phyloP scores from a whole-genome alignment of 805 yeast species.

The Candida dendrica region DNA sequence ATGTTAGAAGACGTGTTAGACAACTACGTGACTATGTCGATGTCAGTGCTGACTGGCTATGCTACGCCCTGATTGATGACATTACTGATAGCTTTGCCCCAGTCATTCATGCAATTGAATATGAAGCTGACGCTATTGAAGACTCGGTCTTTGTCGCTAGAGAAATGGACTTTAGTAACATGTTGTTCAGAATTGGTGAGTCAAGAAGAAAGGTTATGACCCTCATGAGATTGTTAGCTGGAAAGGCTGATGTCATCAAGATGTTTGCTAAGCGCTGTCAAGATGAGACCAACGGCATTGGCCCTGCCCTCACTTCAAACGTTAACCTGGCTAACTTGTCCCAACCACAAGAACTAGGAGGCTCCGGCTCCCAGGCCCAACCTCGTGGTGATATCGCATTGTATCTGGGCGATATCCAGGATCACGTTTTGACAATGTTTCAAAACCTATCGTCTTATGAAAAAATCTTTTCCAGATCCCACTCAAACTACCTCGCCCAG shows the following conservation, averaged over 20 bases:
- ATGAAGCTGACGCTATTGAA: slow-evolving; percentile 76
- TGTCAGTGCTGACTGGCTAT: slow-evolving; percentile 75
- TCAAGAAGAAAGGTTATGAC: slow-evolving; percentile 91
- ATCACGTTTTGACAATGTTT: slow-evolving; percentile 93
- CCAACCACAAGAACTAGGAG: slow-evolving; percentile 4
- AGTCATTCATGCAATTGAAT: slow-evolving; percentile 67
- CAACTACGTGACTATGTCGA: slow-evolving; percentile 72
- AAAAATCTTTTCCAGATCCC: slow-evolving; percentile 87
- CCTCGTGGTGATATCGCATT: slow-evolving; percentile 90
- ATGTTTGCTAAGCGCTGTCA: slow-evolving; percentile 95
- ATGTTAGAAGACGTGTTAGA: slow-evolving; percentile 76
- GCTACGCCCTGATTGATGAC: slow-evolving; percentile 78
- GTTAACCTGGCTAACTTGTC: slow-evolving; percentile 29
- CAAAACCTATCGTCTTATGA: slow-evolving; percentile 87
- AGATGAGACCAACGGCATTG: slow-evolving; percentile 45
- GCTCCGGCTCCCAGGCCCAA: slow-evolving; percentile 34
- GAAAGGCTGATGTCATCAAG: slow-evolving; percentile 92
- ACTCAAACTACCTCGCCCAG: slow-evolving; percentile 88
- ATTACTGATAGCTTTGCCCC: slow-evolving; percentile 83
- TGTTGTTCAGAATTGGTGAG: slow-evolving; percentile 82
- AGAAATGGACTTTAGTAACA: slow-evolving; percentile 63
- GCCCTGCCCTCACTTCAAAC: slow-evolving; percentile 33
- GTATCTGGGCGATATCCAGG: slow-evolving; percentile 92
- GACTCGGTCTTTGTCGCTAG: slow-evolving; percentile 76
- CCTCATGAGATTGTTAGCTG: slow-evolving; percentile 77